A percentile compares a stretch with the other conserved stretches of the same genome.
phyloP scores from a whole-genome alignment of 805 yeast genomes.

The Pichia gijzeniarum region DNA sequence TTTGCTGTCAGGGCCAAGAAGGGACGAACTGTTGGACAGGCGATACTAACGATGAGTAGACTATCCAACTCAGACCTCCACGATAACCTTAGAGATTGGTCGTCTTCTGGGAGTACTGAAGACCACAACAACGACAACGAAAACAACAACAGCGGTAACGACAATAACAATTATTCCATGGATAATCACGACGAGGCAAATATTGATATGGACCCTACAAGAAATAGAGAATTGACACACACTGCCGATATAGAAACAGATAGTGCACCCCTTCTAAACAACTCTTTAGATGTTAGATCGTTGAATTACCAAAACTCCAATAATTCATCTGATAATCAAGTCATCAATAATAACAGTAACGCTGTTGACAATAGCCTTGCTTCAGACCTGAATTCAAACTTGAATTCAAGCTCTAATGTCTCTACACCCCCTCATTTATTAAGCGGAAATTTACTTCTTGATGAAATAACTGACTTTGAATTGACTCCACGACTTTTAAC shows the following conservation, averaged over 20 bases:
- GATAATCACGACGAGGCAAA: too few relatives aligned
- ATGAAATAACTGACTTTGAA: neutral
- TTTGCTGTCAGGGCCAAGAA: neutral
- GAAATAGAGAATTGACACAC: too few relatives aligned
- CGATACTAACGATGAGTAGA: slow-evolving; percentile 1
- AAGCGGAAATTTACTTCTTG: neutral
- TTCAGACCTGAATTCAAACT: neutral
- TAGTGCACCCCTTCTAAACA: too few relatives aligned
- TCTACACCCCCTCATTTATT: slow-evolving; percentile 4
- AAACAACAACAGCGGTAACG: neutral
- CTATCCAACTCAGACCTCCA: neutral
- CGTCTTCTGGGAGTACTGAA: slow-evolving; percentile 2
- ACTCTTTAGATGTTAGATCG: too few relatives aligned
- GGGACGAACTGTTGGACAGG: neutral
- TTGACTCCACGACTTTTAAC: neutral
- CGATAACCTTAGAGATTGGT: slow-evolving; percentile 5
- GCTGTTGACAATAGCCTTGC: neutral
- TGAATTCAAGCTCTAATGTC: neutral
- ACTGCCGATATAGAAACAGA: too few relatives aligned
- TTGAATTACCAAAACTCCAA: too few relatives aligned
- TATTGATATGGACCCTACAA: too few relatives aligned
- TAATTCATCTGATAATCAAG: too few relatives aligned
- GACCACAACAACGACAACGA: neutral
- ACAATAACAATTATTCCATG: neutral
- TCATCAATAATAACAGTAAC: too few relatives aligned